Conservation (phyloP, 805 yeast genomes). For the Pichia kluyveri region DNA sequence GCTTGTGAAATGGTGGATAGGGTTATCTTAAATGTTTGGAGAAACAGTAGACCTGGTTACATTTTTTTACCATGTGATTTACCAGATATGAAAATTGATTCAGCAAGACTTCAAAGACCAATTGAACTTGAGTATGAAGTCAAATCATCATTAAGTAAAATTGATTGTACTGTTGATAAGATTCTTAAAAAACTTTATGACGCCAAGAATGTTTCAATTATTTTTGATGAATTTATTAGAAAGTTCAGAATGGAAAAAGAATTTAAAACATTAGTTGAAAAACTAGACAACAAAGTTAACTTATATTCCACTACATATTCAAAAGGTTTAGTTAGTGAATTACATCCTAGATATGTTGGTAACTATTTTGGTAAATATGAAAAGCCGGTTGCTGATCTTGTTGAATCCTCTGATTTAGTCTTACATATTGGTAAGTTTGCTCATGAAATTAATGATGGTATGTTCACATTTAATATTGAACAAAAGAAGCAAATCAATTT, state of each 20-base stretch:
- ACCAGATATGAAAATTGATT: slow-evolving; percentile 40
- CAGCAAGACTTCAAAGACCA: slow-evolving; percentile 27
- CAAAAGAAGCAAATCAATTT: slow-evolving; percentile 25
- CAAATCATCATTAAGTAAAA: slow-evolving; percentile 11
- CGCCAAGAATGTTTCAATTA: slow-evolving; percentile 29
- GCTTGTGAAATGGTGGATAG: slow-evolving; percentile 63
- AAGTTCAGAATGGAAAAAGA: slow-evolving; percentile 28
- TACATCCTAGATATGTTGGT: slow-evolving; percentile 35
- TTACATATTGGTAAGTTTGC: slow-evolving; percentile 58
- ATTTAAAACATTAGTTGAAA: slow-evolving; percentile 24
- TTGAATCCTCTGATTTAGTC: slow-evolving; percentile 58
- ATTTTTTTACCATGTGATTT: slow-evolving; percentile 70
- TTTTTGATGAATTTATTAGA: slow-evolving; percentile 33
- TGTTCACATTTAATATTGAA: slow-evolving; percentile 34
- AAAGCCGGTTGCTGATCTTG: slow-evolving; percentile 24
- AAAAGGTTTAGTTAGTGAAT: slow-evolving; percentile 33
- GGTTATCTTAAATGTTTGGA: slow-evolving; percentile 48
- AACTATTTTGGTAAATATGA: slow-evolving; percentile 31
- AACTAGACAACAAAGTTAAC: slow-evolving; percentile 29
- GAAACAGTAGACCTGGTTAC: slow-evolving; percentile 71
- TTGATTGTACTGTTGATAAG: slow-evolving; percentile 16
- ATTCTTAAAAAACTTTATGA: slow-evolving; percentile 31
- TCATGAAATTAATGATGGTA: slow-evolving; percentile 60
- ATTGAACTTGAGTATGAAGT: slow-evolving; percentile 18
- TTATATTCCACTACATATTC: slow-evolving; percentile 32